These are phyloP conservation scores for Cephaloascus fragrans DNA, from an alignment of 805 yeast genomes.

Conservation along the genomic window DNA sequence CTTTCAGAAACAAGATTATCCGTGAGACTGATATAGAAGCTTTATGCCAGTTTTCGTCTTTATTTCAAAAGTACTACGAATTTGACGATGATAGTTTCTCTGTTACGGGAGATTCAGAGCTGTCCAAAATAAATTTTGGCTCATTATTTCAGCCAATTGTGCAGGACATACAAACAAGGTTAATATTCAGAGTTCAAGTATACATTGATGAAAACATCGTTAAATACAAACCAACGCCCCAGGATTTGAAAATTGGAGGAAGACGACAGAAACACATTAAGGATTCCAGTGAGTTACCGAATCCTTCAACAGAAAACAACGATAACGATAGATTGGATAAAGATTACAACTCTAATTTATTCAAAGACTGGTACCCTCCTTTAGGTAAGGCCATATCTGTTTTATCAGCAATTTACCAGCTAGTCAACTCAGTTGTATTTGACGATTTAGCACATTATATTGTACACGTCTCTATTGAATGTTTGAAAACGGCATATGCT, in stretches of 20 bases:
- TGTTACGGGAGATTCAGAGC: slow-evolving; percentile 3
- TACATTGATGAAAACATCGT: slow-evolving; percentile 62
- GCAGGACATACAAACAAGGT: slow-evolving; percentile 69
- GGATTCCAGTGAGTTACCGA: slow-evolving; percentile 1
- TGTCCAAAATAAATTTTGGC: slow-evolving; percentile 36
- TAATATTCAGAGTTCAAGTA: slow-evolving; percentile 70
- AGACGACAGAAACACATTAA: slow-evolving; percentile 15
- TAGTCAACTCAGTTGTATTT: slow-evolving; percentile 68
- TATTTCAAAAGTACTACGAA: slow-evolving; percentile 60
- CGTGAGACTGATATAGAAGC: slow-evolving; percentile 59
- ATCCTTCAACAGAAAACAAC: not conserved
- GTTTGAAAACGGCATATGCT: slow-evolving; percentile 46
- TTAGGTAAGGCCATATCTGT: slow-evolving; percentile 58
- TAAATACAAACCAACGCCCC: slow-evolving; percentile 54
- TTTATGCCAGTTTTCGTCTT: slow-evolving; percentile 66
- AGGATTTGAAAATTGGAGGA: slow-evolving; percentile 56
- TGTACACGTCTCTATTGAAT: slow-evolving; percentile 64
- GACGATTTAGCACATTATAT: slow-evolving; percentile 85
- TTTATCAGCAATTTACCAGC: slow-evolving; percentile 68
- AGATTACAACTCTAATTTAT: slow-evolving; percentile 26
- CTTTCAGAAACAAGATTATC: slow-evolving; percentile 53
- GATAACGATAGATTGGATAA: slow-evolving; percentile 14
- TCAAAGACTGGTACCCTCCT: slow-evolving; percentile 58
- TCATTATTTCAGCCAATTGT: slow-evolving; percentile 60
- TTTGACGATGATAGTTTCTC: slow-evolving; percentile 37